Conservation (phyloP, 768 basidiomycete species). For the Leccinum obscurum region DNA sequence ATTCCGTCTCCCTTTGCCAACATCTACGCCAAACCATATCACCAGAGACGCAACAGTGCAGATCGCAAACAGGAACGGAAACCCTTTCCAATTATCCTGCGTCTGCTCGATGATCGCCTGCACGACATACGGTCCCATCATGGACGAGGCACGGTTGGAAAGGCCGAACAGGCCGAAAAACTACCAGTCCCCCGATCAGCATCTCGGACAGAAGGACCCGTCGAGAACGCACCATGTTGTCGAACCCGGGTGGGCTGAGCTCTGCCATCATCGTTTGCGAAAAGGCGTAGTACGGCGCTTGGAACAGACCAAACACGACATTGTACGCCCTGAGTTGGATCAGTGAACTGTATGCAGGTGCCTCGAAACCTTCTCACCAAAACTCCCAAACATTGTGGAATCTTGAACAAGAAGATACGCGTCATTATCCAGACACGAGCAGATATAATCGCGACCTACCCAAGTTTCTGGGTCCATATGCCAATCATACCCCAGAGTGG, state of each 20-base stretch:
- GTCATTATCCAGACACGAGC: slow-evolving; percentile 4
- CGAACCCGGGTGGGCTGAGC: slow-evolving; percentile 83
- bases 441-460: slow-evolving; percentile 42
- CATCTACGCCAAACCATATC: slow-evolving; percentile 76
- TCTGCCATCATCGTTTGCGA: slow-evolving; percentile 90
- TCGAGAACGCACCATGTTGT: slow-evolving; percentile 58
- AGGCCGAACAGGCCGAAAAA: slow-evolving; percentile 88
- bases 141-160: slow-evolving; percentile 81
- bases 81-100: slow-evolving; percentile 79
- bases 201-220: neutral
- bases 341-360: neutral
- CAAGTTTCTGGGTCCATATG: slow-evolving; percentile 74
- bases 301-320: slow-evolving; percentile 76
- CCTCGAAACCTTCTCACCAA: slow-evolving; percentile 48
- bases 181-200: slow-evolving; percentile 33
- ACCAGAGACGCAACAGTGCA: slow-evolving; percentile 64
- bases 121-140: slow-evolving; percentile 85
- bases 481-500: slow-evolving; percentile 88
- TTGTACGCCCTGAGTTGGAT: slow-evolving; percentile 64
- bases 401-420: slow-evolving; percentile 24
- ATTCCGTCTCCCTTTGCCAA: slow-evolving; percentile 60
- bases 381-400: slow-evolving; percentile 89
- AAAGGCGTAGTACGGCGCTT: slow-evolving; percentile 86
- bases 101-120: slow-evolving; percentile 76
- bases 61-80: slow-evolving; percentile 79